Conservation (phyloP, 2,329 filamentous ascomycete species). For the Colletotrichum agaves region DNA sequence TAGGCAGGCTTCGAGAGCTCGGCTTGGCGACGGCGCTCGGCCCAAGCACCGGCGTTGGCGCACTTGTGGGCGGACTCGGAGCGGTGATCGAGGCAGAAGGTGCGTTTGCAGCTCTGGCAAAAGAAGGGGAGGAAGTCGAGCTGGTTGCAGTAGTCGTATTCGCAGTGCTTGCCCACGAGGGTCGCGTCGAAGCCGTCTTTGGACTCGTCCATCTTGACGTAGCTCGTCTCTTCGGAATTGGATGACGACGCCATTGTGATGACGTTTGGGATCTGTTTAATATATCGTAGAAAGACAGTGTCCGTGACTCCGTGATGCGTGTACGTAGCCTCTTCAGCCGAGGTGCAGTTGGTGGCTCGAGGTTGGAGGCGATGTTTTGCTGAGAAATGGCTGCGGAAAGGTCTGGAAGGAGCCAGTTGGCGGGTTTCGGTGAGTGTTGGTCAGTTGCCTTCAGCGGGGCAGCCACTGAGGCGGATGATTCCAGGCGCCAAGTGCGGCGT, state of each 20-base stretch:
- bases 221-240: constrained; percentile 63
- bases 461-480: constrained; percentile 5
- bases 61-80: constrained; percentile 84
- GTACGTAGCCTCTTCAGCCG: constrained; percentile 12
- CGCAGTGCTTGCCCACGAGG: constrained; percentile 89
- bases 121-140: constrained; percentile 96
- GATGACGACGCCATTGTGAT: constrained; percentile 64
- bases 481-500: constrained; percentile 31
- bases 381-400: constrained; percentile 33
- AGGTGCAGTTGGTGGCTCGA: not conserved
- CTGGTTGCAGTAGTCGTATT: constrained; percentile 90
- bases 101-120: constrained; percentile 87
- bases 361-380: constrained; percentile 12
- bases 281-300: not conserved
- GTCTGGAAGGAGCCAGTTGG: constrained; percentile 37
- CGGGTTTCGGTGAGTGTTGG: constrained; percentile 21
- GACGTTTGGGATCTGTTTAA: constrained; percentile 30
- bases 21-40: constrained; percentile 64
- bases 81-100: constrained; percentile 94
- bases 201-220: constrained; percentile 72
- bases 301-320: not conserved
- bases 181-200: constrained; percentile 76
- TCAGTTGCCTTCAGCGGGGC: constrained; percentile 27
- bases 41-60: constrained; percentile 70
- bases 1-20: constrained; percentile 64